Evolutionary conservation across 1,284 basidiomycete species (phyloP), one percentile per base, ranked within the genome.

Genomic region (Cryptococcus sp.): DNA sequence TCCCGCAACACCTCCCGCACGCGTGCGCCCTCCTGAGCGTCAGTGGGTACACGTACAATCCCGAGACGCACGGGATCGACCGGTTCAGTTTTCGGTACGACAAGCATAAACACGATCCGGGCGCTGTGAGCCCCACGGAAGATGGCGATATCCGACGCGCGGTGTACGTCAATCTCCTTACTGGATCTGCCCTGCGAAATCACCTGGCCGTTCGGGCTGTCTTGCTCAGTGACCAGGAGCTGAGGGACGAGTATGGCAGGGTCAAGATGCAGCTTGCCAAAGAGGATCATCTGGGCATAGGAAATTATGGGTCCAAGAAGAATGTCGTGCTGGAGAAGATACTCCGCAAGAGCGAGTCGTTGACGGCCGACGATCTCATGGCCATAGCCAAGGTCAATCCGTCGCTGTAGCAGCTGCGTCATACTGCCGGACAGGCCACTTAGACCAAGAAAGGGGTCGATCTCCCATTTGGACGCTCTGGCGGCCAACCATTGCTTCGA

Each of bases 171-270:
- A 50, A 50, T 25, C 40, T 48, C 11, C 53, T 41, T 5, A 35
- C 39, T n/a, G 41, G 46, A 13, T 25, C 20, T 0, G 53, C 50
- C 10, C 47, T 68, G 16, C 35, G 47, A 6, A 63, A 63, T 39
- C 66, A 68, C 44, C 52, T 68, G 17, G 54, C 52, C 0, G 56
- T 68, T 19, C 57, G 59, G 5, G 47, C 55, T 8, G 58, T 58
- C 23, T 60, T 68, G 20, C 45, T 61, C 11, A n/a, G 19, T 3
- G n/a, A 59, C 23, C 31, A 31, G 13, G 55, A 27, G 0, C 44
- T 68, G 52, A n/a, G 58, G 35, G 56, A 63, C n/a, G 65, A 59
- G 56, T 64, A 64, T 46, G 54, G 47, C 13, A 22, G 19, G 3
- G 23, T 58, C 41, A 64, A 64, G 49, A n/a, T 50, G 48, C 53